Base-by-base conservation (phyloP, 208 protist species). In the Trichomonas vaginalis region DNA sequence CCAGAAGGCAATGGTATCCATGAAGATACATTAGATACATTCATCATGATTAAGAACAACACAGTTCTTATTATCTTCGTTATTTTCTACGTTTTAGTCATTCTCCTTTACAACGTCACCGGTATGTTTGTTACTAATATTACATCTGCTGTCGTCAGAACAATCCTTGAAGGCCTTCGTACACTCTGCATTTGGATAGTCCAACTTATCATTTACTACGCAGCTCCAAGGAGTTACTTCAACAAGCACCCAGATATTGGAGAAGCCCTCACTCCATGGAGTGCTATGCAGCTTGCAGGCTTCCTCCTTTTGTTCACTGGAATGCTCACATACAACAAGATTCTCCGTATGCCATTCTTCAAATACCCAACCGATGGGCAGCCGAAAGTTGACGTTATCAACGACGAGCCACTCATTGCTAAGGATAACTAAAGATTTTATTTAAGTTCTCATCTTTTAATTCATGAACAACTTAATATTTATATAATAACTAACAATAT, bases 101-200 rank as follows among this genome's bases (percentile, higher is more conserved):
- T 45, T 42, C 86, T 92, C 46, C 0, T 9, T 4, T 45, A 92
- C 17, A 92, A 92, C 15, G 17, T 92, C 4, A 92, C 37, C 0
- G 86, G 45, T n/a, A 92, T 92, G 86, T 92, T 40, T 39, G 86
- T 92, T 15, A 92, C 37, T 49, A 92, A 92, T 3, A 40, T 92
- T 10, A 92, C 86, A 92, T 92, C 86, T 51, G 86, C 86, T 51
- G 86, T 92, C 45, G 45, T 92, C 1, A 92, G 86, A 92, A 92
- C 86, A 39, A 92, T 92, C 27, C 45, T 92, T 92, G 86, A 92
- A 92, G 86, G 86, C 6, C 37, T 92, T 45, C 12, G 86, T 40
- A 92, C 86, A 48, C 86, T 92, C 15, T 92, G 23, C 27, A 92
- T 92, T 42, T 92, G 86, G 86, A 15, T 92, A 39, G 23, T 92